phyloP scores from a whole-genome alignment of 805 yeast genomes.

The Cyberlindnera saturnus region DNA sequence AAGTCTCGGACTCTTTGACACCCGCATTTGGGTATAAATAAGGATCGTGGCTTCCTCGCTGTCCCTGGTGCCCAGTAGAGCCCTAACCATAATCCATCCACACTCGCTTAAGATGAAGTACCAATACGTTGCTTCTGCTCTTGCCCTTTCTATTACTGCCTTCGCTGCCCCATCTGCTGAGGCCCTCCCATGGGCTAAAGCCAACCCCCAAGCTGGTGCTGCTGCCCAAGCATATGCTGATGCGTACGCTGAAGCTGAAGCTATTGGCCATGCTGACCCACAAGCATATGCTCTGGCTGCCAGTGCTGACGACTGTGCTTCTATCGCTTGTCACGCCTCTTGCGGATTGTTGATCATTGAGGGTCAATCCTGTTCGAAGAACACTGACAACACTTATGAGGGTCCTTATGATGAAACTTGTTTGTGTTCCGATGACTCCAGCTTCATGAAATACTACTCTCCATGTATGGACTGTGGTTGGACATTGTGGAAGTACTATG shows the following conservation, averaged over 20 bases:
- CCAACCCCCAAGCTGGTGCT: slow-evolving; percentile 8
- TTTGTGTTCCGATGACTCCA: slow-evolving; percentile 15
- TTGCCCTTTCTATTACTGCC: slow-evolving; percentile 1
- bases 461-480: slow-evolving; percentile 32
- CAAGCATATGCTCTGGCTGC: slow-evolving; percentile 21
- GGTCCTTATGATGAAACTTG: slow-evolving; percentile 15
- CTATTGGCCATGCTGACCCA: slow-evolving; percentile 14
- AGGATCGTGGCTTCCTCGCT: no score
- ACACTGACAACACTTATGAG: slow-evolving; percentile 1
- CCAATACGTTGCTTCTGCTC: background rate
- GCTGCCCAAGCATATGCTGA: slow-evolving; percentile 6
- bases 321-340: slow-evolving; percentile 24
- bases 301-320: slow-evolving; percentile 18
- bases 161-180: slow-evolving; percentile 2
- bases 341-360: slow-evolving; percentile 28
- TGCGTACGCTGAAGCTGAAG: slow-evolving; percentile 6
- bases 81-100: background rate
- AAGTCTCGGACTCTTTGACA: no score
- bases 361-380: slow-evolving; percentile 22
- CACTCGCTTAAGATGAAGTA: slow-evolving; percentile 1
- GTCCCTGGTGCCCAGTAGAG: no score
- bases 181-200: slow-evolving; percentile 9
- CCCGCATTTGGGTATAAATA: no score
- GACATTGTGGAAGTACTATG: slow-evolving; percentile 30
- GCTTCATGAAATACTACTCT: slow-evolving; percentile 17